These are phyloP conservation scores for Trichoderma koningii DNA, from an alignment of 2,329 filamentous ascomycete genomes.

Conservation along the genomic window DNA sequence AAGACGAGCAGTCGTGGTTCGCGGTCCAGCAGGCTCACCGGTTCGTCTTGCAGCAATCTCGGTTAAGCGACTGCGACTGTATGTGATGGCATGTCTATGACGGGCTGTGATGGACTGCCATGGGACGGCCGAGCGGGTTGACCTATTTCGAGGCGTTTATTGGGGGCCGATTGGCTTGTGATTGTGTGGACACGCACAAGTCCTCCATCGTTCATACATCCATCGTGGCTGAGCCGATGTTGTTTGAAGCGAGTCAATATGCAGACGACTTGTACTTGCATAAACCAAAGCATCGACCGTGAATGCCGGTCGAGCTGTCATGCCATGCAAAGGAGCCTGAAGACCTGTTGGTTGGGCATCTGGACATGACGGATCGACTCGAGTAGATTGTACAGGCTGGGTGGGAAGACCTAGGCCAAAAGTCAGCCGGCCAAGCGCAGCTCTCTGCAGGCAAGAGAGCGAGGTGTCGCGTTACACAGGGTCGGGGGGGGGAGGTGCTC, in stretches of 20 bases:
- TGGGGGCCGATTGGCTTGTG: background rate
- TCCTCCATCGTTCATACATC: background rate
- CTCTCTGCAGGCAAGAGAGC: background rate
- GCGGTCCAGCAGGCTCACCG: slow-evolving; percentile 13
- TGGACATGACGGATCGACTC: background rate
- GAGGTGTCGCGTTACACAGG: background rate
- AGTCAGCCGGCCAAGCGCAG: background rate
- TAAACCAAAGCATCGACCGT: background rate
- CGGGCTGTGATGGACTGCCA: background rate
- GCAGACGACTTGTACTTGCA: background rate
- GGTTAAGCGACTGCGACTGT: slow-evolving; percentile 14
- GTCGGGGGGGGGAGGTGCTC: background rate
- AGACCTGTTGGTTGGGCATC: slow-evolving; percentile 12
- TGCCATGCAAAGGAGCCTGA: slow-evolving; percentile 15
- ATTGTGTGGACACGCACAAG: background rate
- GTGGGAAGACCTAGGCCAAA: background rate
- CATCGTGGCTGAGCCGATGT: background rate
- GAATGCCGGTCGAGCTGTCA: background rate
- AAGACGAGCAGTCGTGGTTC: slow-evolving; percentile 1
- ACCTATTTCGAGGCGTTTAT: background rate
- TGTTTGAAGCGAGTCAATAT: background rate
- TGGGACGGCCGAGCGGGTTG: background rate
- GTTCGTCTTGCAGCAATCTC: slow-evolving; percentile 8
- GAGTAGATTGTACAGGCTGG: background rate
- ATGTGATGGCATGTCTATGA: background rate